Base-by-base conservation (phyloP, 306 rosid genomes). In the Citrullus amarus region DNA sequence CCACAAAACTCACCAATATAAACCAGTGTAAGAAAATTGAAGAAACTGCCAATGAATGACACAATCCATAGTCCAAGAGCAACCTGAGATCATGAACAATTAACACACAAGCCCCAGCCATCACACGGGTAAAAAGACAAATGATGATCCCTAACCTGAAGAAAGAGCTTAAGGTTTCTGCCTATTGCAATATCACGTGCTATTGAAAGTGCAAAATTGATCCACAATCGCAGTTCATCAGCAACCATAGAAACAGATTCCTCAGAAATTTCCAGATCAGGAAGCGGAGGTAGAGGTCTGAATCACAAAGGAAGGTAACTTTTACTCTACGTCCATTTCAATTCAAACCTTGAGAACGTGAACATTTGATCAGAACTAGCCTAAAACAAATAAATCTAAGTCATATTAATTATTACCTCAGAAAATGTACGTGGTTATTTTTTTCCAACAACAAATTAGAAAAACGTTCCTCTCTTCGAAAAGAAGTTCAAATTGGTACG, bases 231-330 rank as follows among this genome's bases (percentile, higher is more conserved):
- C 81, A 96, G 79, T 76, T 50, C 85, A 65, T 91, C 91, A 25
- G 98, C 90, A 76, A 87, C 87, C 82, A 66, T 84, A 14, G 83
- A 55, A 54, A 91, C 85, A 72, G 86, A 72, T 59, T 84, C 88
- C 87, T 96, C 98, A 2, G 97, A 86, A 78, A 96, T 91, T 87
- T 91, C 97, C 86, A 96, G 78, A 88, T 96, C 96, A 41, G 98
- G 99, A 46, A 92, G 88, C 79, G 98, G 99, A 78, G 99, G 99
- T 73, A 92, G 90, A 20, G 99, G 99, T 86, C 99, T 96, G 85
- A 22, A 61, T 54, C 55, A 86, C 75, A 77, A 48, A 79, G 83
- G 14, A 71, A 76, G 48, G 72, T 14, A 8, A 69, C 81, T 77
- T 18, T 30, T 60, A 30, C 79, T 39, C 68, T 28, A 57, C 53